A percentile compares a stretch with the other conserved stretches of the same genome.
phyloP scores from a whole-genome alignment of 192 early-diverging fungal genomes.

The Umbelopsis isabellina region DNA sequence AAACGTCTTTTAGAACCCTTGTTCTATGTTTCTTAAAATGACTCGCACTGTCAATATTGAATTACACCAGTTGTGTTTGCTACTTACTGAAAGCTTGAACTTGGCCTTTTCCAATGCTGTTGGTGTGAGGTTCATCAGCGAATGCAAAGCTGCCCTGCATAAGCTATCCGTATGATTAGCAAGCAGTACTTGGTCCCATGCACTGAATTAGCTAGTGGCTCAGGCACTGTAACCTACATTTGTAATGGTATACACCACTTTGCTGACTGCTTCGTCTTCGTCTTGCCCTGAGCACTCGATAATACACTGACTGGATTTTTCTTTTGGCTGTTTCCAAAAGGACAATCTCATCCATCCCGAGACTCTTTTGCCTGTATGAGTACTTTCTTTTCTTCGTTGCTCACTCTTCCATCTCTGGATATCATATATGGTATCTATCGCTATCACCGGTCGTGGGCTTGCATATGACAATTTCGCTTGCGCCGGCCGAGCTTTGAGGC shows the following conservation, averaged over 20 bases:
- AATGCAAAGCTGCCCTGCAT: constrained; percentile 1
- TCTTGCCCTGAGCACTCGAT: background rate
- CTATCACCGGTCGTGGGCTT: background rate
- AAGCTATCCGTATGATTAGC: background rate
- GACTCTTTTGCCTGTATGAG: too few relatives aligned
- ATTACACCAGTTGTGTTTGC: background rate
- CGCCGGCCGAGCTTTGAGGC: background rate
- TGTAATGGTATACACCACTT: constrained; percentile 1
- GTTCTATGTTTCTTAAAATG: background rate
- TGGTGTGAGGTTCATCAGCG: background rate
- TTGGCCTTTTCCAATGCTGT: constrained; percentile 1
- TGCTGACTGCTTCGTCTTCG: constrained; percentile 3
- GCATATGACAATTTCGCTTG: background rate
- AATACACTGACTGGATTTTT: background rate
- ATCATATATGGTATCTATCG: constrained; percentile 6
- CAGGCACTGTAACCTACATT: background rate
- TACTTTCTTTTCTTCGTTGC: background rate
- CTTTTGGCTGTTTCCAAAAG: constrained; percentile 10
- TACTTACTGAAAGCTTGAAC: constrained; percentile 3
- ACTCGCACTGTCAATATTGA: background rate
- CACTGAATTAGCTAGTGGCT: background rate
- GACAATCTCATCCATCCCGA: background rate
- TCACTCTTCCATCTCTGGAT: background rate
- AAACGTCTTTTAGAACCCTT: background rate
- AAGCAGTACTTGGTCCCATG: background rate